Evolutionary conservation across 768 basidiomycete genomes (phyloP).

Genomic region (Multifurca ochricompacta): DNA sequence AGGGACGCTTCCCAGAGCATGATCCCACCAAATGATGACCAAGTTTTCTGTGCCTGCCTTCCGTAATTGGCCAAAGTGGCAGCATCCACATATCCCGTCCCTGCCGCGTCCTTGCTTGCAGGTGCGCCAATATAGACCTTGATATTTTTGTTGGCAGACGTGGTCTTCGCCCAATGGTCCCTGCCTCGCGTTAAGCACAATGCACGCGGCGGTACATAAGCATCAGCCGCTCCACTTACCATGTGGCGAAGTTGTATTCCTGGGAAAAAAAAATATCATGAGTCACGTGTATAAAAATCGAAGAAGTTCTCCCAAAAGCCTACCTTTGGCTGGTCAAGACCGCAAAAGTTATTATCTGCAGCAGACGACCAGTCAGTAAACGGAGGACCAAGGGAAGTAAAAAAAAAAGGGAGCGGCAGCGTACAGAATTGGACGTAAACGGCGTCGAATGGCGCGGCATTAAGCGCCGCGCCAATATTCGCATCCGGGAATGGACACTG

Average conservation of each 20-base stretch:
- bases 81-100: slow-evolving; percentile 34
- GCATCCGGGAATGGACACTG: slow-evolving; percentile 35
- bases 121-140: slow-evolving; percentile 43
- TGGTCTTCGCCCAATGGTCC: slow-evolving; percentile 41
- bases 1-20: slow-evolving; percentile 46
- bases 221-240: slow-evolving; percentile 20
- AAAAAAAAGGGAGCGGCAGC: slow-evolving; percentile 2
- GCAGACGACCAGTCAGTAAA: neutral
- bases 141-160: slow-evolving; percentile 36
- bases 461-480: slow-evolving; percentile 28
- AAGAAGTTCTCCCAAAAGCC: slow-evolving; percentile 47
- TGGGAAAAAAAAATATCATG: too few relatives aligned
- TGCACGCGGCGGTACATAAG: neutral
- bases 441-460: slow-evolving; percentile 32
- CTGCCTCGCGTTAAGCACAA: slow-evolving; percentile 23
- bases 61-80: slow-evolving; percentile 30
- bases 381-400: neutral
- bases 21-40: slow-evolving; percentile 38
- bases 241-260: slow-evolving; percentile 40
- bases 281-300: slow-evolving; percentile 28
- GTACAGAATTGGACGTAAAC: slow-evolving; percentile 45
- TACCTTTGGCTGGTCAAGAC: slow-evolving; percentile 37
- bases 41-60: slow-evolving; percentile 31
- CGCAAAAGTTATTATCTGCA: slow-evolving; percentile 41
- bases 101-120: slow-evolving; percentile 37